A percentile compares a stretch with the other conserved stretches of the same genome.
phyloP scores from a whole-genome alignment of 352 stramenopile species.

The Pythium sp. region DNA sequence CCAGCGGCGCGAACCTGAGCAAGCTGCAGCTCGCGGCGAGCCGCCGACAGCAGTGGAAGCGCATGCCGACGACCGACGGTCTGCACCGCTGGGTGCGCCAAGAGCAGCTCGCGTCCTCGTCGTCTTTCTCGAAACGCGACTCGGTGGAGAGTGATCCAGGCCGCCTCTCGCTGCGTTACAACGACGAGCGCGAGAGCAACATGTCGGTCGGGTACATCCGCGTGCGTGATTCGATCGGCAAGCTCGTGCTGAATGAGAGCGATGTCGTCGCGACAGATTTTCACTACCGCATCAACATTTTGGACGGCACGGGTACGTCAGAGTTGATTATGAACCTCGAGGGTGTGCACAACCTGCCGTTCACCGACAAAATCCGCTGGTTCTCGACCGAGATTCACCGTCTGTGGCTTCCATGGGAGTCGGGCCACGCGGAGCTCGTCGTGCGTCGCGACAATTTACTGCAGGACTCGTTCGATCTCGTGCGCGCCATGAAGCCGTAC shows the following conservation, averaged over 20 bases:
- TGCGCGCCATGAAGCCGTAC: constrained; percentile 75
- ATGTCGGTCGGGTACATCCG: constrained; percentile 76
- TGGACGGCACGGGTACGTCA: constrained; percentile 60
- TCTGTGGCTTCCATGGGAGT: constrained; percentile 82
- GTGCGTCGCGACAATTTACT: constrained; percentile 80
- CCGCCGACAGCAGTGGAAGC: constrained; percentile 71
- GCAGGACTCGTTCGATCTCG: constrained; percentile 82
- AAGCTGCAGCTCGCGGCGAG: constrained; percentile 74
- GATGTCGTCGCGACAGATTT: constrained; percentile 76
- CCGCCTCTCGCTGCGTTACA: constrained; percentile 39
- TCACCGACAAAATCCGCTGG: constrained; percentile 75
- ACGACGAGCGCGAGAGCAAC: constrained; percentile 57
- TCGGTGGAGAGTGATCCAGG: constrained; percentile 54
- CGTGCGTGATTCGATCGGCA: constrained; percentile 65
- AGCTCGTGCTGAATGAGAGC: constrained; percentile 78
- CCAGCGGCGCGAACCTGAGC: constrained; percentile 37
- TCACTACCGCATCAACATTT: constrained; percentile 81
- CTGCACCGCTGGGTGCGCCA: constrained; percentile 73
- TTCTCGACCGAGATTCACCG: constrained; percentile 83
- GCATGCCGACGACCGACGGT: constrained; percentile 71
- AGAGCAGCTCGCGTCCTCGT: constrained; percentile 4
- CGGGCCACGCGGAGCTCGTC: constrained; percentile 72
- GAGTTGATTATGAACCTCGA: constrained; percentile 86
- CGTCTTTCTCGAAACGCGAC: constrained; percentile 29
- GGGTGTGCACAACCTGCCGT: constrained; percentile 72